Evolutionary conservation across 1,284 basidiomycete species (phyloP).

Genomic region (Golubevia pallescens): DNA sequence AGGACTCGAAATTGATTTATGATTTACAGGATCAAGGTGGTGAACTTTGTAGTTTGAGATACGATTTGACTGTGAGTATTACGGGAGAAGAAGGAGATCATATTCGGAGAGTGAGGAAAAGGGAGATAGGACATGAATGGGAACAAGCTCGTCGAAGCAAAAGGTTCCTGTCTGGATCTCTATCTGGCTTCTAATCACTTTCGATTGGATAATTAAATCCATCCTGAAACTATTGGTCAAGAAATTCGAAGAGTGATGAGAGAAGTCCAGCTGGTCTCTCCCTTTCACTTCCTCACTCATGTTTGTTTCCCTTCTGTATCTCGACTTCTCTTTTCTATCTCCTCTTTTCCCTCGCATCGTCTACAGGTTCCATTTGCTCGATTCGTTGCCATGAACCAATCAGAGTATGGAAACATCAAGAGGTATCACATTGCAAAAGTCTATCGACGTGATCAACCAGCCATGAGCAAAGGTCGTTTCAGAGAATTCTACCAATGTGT

Average conservation of each 20-base stretch:
- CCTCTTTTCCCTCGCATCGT: not conserved
- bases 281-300: not conserved
- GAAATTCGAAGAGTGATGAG: not conserved
- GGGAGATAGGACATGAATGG: not conserved
- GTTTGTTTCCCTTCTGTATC: not conserved
- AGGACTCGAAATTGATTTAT: constrained; percentile 97
- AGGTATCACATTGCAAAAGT: constrained; percentile 98
- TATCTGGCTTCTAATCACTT: no score
- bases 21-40: constrained; percentile 99
- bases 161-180: no score
- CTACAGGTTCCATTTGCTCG: constrained; percentile 82
- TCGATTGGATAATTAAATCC: no score
- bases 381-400: constrained; percentile 91
- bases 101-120: not conserved
- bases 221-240: not conserved
- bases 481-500: constrained; percentile 98
- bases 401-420: constrained; percentile 74
- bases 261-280: not conserved
- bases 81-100: not conserved
- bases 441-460: constrained; percentile 93
- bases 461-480: constrained; percentile 98
- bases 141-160: not conserved
- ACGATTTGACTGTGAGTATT: constrained; percentile 82
- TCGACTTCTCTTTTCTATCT: not conserved
- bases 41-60: constrained; percentile 90